Evolutionary conservation across 2,329 filamentous ascomycete species (phyloP), one percentile per base, ranked within the genome.

Genomic region (Epichloe brachyelytri): DNA sequence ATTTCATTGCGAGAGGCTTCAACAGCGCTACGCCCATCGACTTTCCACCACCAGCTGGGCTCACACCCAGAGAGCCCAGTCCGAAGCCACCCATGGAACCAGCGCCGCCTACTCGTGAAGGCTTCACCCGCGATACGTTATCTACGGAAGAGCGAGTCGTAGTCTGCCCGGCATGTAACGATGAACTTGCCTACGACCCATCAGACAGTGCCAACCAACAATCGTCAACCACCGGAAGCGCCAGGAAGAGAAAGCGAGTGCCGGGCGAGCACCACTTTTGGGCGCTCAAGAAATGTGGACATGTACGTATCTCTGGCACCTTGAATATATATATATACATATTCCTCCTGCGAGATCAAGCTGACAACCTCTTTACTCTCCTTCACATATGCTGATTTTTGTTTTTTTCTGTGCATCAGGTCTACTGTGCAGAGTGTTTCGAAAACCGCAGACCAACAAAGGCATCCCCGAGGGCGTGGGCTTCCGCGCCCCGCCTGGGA

Each of bases 201-300:
- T 63, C 70, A 1, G 68, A 71, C 39, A 58, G 59, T 19, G 58
- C 55, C 5, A 40, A 52, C 3, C 53, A 50, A 41, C 37, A 58
- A 55, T 36, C 48, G 57, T n/a, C 54, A 57, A 14, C 53, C 54
- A 3, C 26, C 11, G 51, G 57, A 0, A 20, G 37, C 26, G 43
- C 20, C 15, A 68, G 60, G 55, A 75, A 69, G 39, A 69, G 70
- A 46, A 81, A 76, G 59, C 58, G 64, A 36, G 70, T 74, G 19
- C 67, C 71, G 6, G 76, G 74, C 20, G 89, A 95, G 67, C 83
- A 87, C 62, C 86, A 95, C 60, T 91, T 97, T 55, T 97, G 90
- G 89, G 85, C 93, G 1, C 76, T 93, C 37, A 95, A 90, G 67
- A 77, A 77, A 48, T 98, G 93, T 65, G 93, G 93, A 56, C 93